Evolutionary conservation across 2,329 filamentous ascomycete genomes (phyloP), one percentile per base, ranked within the genome.

Genomic region (Basipetospora chlamydospora): DNA sequence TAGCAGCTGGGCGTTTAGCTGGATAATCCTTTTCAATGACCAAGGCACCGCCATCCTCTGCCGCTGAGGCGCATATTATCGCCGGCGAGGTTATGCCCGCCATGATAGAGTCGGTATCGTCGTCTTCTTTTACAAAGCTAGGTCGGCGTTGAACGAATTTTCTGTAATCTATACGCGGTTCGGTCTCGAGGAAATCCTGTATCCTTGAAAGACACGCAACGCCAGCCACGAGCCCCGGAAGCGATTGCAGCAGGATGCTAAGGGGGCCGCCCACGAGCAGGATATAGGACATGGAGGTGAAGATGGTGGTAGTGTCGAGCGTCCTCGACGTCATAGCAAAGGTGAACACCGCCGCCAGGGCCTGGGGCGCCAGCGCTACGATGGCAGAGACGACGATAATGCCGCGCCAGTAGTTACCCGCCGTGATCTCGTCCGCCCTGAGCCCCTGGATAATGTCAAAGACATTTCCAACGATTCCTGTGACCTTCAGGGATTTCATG

Each of bases 211-310:
- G 38, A 33, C 57, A 60, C 1, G 52, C 46, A 15, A 60, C 26
- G 0, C 47, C 50, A 0, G 54, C 46, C 11, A 60, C 42, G 1
- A 60, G 33, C 0, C 23, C 18, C 0, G 58, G 56, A 3, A 59
- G 41, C 2, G 33, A 40, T 28, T 60, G 52, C 7, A 62, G 52
- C 0, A 61, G 30, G 3, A 28, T 20, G 1, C 44, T 30, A 0
- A 63, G 41, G 0, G 59, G 59, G 2, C 40, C 37, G 1, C 52
- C 47, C 2, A 62, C 43, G 1, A 63, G 47, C 0, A 50, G 37
- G 6, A 62, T 41, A 34, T 55, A 56, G 0, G 58, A 54, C 1
- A 60, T n/a, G 0, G 53, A 48, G 1, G 49, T 55, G 28, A 56
- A 61, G 1, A 57, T 48, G 4, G 44, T 49, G 2, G 49, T 46